Evolutionary conservation across 2,329 filamentous ascomycete species (phyloP).

Genomic region (Pseudogymnoascus sp.): DNA sequence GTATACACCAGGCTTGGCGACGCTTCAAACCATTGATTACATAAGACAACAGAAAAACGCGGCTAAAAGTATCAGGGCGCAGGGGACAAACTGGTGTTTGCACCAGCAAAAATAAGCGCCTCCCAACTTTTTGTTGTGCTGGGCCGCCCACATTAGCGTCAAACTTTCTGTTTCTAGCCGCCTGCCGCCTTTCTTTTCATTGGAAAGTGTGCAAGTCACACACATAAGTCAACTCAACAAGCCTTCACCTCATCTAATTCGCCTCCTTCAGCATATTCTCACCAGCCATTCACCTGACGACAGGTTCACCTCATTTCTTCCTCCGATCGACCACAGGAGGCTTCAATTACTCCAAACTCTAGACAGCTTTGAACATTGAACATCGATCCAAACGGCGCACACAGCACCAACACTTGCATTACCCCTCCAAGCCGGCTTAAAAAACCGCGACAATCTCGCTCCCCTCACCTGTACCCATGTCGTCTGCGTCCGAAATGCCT

Average conservation of each 20-base stretch:
- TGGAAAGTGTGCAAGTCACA: slow-evolving; percentile 3
- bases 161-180: slow-evolving; percentile 7
- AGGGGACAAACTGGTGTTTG: neutral
- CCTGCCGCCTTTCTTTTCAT: slow-evolving; percentile 4
- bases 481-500: slow-evolving; percentile 20
- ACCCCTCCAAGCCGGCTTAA: neutral
- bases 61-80: slow-evolving; percentile 5
- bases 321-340: neutral
- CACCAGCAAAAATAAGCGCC: slow-evolving; percentile 6
- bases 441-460: neutral
- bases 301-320: neutral
- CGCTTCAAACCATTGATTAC: neutral
- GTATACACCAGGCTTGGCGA: neutral
- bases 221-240: neutral
- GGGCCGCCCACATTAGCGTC: slow-evolving; percentile 6
- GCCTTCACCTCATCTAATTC: neutral
- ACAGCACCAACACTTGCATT: slow-evolving; percentile 11
- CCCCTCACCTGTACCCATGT: slow-evolving; percentile 16
- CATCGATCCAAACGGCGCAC: slow-evolving; percentile 5
- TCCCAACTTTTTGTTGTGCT: neutral
- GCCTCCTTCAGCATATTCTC: neutral
- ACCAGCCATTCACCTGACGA: neutral
- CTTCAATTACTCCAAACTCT: neutral
- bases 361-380: neutral
- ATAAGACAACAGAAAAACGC: neutral